Evolutionary conservation across 345 rosid genomes (phyloP).

Genomic region (Streptanthus diversifolius): DNA sequence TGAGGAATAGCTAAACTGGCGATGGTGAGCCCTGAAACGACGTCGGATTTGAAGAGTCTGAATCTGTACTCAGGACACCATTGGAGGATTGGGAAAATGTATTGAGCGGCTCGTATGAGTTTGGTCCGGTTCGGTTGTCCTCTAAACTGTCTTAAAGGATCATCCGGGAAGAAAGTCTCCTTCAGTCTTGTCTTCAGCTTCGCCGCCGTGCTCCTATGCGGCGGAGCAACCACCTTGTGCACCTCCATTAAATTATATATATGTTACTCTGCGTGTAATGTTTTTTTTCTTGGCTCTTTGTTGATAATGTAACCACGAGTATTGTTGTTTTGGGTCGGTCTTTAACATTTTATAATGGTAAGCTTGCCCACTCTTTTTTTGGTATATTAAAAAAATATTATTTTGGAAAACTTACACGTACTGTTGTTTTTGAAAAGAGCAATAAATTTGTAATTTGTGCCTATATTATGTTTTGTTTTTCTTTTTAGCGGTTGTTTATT

Average conservation of each 20-base stretch:
- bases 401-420: conserved; percentile 23
- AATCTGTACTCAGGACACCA: conserved; percentile 83
- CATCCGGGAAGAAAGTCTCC: conserved; percentile 94
- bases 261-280: not conserved
- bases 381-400: not conserved
- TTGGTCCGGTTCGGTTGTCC: conserved; percentile 52
- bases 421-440: conserved; percentile 7
- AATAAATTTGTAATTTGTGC: conserved; percentile 1
- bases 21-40: conserved; percentile 89
- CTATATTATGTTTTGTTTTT: conserved; percentile 13
- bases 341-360: conserved; percentile 25
- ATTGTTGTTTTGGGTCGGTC: conserved; percentile 24
- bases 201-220: conserved; percentile 49
- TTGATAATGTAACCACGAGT: conserved; percentile 23
- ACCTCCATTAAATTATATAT: conserved; percentile 44
- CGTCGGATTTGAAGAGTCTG: conserved; percentile 73
- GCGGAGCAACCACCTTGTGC: conserved; percentile 76
- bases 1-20: conserved; percentile 99
- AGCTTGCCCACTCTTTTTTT: conserved; percentile 2
- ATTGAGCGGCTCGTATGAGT: conserved; percentile 67
- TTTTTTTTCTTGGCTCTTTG: conserved; percentile 15
- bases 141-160: conserved; percentile 91
- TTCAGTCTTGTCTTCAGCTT: conserved; percentile 61
- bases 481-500: not conserved
- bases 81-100: conserved; percentile 79